A percentile compares a stretch with the other conserved stretches of the same genome.
Conservation (phyloP, 2,329 filamentous ascomycete genomes). For the Fusarium zealandicum region DNA sequence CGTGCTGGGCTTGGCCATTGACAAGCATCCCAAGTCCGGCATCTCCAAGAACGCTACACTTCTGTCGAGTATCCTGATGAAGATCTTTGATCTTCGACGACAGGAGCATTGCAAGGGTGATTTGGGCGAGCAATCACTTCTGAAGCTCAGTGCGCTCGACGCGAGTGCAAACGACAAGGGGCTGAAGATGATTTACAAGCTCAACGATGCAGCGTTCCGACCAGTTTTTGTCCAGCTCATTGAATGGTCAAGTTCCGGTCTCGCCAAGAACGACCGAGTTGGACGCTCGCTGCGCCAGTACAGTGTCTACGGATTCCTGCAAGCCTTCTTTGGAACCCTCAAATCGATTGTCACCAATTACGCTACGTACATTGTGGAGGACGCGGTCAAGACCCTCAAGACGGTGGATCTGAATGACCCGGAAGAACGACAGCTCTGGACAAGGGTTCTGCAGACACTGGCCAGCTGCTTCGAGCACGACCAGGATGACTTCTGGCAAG, state of each 20-base stretch:
- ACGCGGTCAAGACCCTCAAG: conserved; percentile 69
- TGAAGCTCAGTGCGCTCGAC: conserved; percentile 68
- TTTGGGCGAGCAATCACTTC: conserved; percentile 51
- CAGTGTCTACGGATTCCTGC: conserved; percentile 82
- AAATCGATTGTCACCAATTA: conserved; percentile 96
- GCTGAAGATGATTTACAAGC: conserved; percentile 93
- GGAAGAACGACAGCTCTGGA: conserved; percentile 68
- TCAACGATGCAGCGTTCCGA: conserved; percentile 92
- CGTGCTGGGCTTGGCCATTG: conserved; percentile 73
- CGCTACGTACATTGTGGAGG: conserved; percentile 82
- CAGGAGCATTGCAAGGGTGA: conserved; percentile 58
- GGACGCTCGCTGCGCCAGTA: conserved; percentile 70
- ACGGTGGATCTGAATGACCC: conserved; percentile 55
- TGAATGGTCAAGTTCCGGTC: conserved; percentile 74
- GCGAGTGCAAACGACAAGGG: conserved; percentile 71
- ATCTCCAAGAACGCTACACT: conserved; percentile 77
- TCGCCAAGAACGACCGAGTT: conserved; percentile 67
- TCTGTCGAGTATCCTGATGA: conserved; percentile 71
- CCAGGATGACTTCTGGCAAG: conserved; percentile 95
- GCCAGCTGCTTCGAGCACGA: conserved; percentile 83
- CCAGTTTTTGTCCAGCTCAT: conserved; percentile 88
- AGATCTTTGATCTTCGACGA: conserved; percentile 70
- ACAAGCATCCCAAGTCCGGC: conserved; percentile 77
- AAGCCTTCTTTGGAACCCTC: conserved; percentile 81
- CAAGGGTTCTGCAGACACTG: conserved; percentile 74